A percentile compares a stretch with the other conserved stretches of the same genome.
Conservation (phyloP, 345 rosid species). For the Aquilaria yunnanensis region DNA sequence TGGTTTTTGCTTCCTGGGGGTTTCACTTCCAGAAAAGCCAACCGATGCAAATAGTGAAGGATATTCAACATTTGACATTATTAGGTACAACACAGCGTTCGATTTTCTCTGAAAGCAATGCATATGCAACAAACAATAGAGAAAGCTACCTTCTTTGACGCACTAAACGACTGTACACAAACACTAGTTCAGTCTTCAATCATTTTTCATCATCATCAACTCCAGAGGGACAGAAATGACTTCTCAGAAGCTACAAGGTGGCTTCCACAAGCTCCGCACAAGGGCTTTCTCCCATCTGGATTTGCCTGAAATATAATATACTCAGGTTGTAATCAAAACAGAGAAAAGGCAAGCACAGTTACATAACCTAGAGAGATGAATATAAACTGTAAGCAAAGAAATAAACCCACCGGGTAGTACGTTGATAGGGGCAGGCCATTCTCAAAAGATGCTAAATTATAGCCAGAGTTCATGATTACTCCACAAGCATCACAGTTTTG, state of each 20-base stretch:
- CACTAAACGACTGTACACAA: too few relatives aligned
- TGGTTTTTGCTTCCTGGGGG: too few relatives aligned
- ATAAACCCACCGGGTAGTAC: constrained; percentile 6
- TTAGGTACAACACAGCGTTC: too few relatives aligned
- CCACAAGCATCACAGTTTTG: constrained; percentile 10
- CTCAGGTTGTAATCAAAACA: neutral
- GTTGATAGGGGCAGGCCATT: neutral
- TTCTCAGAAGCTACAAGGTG: constrained; percentile 2
- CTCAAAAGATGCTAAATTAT: constrained; percentile 1
- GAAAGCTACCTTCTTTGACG: too few relatives aligned
- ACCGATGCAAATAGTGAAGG: too few relatives aligned
- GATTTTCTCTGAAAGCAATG: too few relatives aligned
- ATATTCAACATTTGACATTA: too few relatives aligned
- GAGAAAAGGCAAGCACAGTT: neutral
- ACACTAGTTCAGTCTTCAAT: too few relatives aligned
- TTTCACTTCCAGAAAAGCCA: too few relatives aligned
- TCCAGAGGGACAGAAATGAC: constrained; percentile 16
- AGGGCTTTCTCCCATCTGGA: neutral
- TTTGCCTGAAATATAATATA: constrained; percentile 5
- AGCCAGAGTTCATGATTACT: neutral
- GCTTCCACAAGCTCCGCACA: constrained; percentile 6
- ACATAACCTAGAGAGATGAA: neutral
- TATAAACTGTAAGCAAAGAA: neutral
- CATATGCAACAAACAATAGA: too few relatives aligned
- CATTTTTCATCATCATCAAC: neutral